These are phyloP conservation scores for Quercus phellos DNA, from an alignment of 331 rosid species.

Conservation along the genomic window DNA sequence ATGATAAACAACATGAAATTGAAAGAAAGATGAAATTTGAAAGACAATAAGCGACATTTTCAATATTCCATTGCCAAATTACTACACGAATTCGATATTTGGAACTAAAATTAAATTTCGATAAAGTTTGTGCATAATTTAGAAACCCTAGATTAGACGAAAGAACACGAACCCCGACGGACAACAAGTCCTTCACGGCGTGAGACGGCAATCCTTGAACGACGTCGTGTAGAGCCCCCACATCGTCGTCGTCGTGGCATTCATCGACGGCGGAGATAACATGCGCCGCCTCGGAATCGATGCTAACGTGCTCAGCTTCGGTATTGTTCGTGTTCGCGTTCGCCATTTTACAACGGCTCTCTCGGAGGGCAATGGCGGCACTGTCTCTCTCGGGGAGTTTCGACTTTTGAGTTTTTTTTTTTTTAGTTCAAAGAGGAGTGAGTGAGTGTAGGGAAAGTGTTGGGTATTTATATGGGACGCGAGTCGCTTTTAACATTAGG, in stretches of 20 bases:
- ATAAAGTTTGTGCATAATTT: not conserved
- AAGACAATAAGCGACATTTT: not conserved
- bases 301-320: not conserved
- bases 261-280: not conserved
- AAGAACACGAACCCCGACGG: constrained; percentile 35
- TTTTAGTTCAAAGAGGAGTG: not conserved
- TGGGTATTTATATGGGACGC: not conserved
- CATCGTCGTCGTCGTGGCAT: not conserved
- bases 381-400: not conserved
- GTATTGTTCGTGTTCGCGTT: constrained; percentile 3
- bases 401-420: not conserved
- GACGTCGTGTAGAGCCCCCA: constrained; percentile 12
- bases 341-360: not conserved
- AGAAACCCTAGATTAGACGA: not conserved
- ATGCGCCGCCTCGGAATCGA: not conserved
- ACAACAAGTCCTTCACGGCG: constrained; percentile 40
- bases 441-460: not conserved
- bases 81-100: too few species aligned
- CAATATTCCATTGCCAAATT: too few species aligned
- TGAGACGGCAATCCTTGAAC: constrained; percentile 38
- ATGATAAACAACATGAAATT: too few species aligned
- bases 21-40: too few species aligned
- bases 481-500: not conserved
- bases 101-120: too few species aligned
- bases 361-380: not conserved